Base-by-base conservation (phyloP, 163 green algal species). In the Chlorella variabilis region DNA sequence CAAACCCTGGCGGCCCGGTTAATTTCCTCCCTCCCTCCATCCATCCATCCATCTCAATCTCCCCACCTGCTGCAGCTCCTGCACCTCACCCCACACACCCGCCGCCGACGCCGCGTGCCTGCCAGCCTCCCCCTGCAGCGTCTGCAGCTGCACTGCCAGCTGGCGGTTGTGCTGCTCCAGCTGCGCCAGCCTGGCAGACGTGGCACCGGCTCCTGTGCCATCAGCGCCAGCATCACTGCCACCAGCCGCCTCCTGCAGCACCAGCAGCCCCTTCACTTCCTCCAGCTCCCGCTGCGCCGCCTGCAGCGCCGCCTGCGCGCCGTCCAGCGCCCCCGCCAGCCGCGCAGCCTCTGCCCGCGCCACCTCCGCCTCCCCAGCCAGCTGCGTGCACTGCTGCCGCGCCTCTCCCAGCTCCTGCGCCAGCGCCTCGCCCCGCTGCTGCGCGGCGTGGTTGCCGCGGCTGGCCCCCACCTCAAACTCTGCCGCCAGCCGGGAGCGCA, bases 201-300 rank as follows among this genome's bases (percentile, higher is more conserved):
- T 3, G 33, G 38, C 71, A 33, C 36, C 36, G 4, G 70, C 70
- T 27, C 42, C 45, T 18, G 29, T n/a, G n/a, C n/a, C 31, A 21
- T 29, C 42, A 13, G 9, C 3, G 68, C 68, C 68, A 4, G 13
- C n/a, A 38, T 31, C 6, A 13, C 20, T 2, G 15, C 11, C 15
- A 11, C 20, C 68, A 36, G 18, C 74, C 8, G 31, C 74, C 29
- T 45, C 58, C 75, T 71, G 58, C 75, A 11, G 18, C 21, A 38
- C 36, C 38, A 91, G 67, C 74, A 82, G 62, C 0, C 6, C 23
- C 39, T 86, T 87, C 2, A 78, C 59, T 3, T 71, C 59, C 71
- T 85, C 85, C 66, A 91, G 80, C 56, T 91, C 86, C 54, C 71
- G 58, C 31, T 84, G 71, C 2, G 68, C 78, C 33, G 68, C 78